These are phyloP conservation scores for Umbelopsis sp. DNA, from an alignment of 371 early-diverging fungal species.

Conservation along the genomic window DNA sequence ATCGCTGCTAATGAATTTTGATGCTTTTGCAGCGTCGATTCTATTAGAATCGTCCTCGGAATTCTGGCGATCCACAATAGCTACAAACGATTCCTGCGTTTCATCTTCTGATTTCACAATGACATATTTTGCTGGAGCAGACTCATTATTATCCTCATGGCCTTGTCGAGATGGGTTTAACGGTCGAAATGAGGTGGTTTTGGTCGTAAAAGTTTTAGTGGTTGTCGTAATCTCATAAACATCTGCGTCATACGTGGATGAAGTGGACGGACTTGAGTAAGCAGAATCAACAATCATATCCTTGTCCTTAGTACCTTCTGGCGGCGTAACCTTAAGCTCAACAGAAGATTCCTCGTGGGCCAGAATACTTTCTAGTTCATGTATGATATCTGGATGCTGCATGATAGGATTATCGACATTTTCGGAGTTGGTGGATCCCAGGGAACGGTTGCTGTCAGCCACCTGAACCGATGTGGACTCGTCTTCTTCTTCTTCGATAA, in stretches of 20 bases:
- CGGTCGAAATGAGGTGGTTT: slow-evolving; percentile 44
- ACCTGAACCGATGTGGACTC: slow-evolving; percentile 22
- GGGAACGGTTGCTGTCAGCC: neutral
- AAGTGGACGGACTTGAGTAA: neutral
- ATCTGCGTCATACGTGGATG: slow-evolving; percentile 12
- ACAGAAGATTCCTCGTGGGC: slow-evolving; percentile 14
- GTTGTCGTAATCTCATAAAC: slow-evolving; percentile 45
- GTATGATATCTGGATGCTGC: slow-evolving; percentile 35
- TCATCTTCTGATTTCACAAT: slow-evolving; percentile 39
- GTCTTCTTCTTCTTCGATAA: slow-evolving; percentile 44
- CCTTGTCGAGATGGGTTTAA: slow-evolving; percentile 25
- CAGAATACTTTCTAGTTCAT: slow-evolving; percentile 43
- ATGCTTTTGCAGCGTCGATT: neutral
- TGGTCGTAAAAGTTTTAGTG: slow-evolving; percentile 35
- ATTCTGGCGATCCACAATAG: slow-evolving; percentile 33
- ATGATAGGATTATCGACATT: slow-evolving; percentile 7
- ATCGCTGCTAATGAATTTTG: neutral
- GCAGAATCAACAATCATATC: neutral
- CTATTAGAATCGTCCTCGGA: neutral
- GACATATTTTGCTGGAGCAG: slow-evolving; percentile 33
- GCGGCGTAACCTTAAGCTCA: slow-evolving; percentile 13
- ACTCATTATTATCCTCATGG: slow-evolving; percentile 19
- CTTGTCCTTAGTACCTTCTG: slow-evolving; percentile 9
- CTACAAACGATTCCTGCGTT: slow-evolving; percentile 41
- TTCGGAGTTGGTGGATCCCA: neutral